Base-by-base conservation (phyloP, 2,329 filamentous ascomycete genomes). In the Dothidotthia symphoricarpi region DNA sequence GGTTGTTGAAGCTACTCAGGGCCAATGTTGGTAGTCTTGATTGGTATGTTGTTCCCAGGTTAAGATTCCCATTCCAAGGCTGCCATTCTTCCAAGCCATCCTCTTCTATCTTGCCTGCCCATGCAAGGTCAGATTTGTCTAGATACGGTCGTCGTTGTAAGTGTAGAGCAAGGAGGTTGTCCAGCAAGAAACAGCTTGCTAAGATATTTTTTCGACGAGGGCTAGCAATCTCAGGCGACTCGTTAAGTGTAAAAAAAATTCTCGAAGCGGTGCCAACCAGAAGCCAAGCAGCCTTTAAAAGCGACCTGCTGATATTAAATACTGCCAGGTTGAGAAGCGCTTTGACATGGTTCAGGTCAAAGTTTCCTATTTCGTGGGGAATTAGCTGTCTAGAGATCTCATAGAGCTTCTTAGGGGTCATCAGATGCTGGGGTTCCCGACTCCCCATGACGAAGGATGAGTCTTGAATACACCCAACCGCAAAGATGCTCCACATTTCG, bases 71-170 rank as follows among this genome's bases (percentile, higher is more conserved):
- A 16, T 72, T 70, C 84, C 85, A 88, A 1, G 81, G 79, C 47
- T 85, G 80, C 83, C 83, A 87, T 66, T 87, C 83, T 53, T 88
- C 85, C 17, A 83, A 66, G 1, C 82, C 82, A 52, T 85, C 81
- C 59, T 86, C 81, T 24, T 78, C 72, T 3, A 85, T 66, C 3
- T 67, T 63, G 4, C 74, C 73, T 24, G 72, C 57, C 24, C 63
- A 60, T 14, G 68, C 61, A 22, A 78, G 53, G 35, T 78, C 74
- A 9, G 71, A 69, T 9, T 63, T 58, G 37, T 68, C 66, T 3
- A 83, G 67, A 54, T 77, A 75, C 3, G 76, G 70, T 10, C 69
- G 62, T 22, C 70, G 69, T 13, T 72, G 65, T 3, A 81, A 64
- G 3, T 75, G 68, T 14, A 76, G 59, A 10, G 76, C 74, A 8